phyloP scores from a whole-genome alignment of 805 yeast genomes.

The Hanseniaspora vineae region DNA sequence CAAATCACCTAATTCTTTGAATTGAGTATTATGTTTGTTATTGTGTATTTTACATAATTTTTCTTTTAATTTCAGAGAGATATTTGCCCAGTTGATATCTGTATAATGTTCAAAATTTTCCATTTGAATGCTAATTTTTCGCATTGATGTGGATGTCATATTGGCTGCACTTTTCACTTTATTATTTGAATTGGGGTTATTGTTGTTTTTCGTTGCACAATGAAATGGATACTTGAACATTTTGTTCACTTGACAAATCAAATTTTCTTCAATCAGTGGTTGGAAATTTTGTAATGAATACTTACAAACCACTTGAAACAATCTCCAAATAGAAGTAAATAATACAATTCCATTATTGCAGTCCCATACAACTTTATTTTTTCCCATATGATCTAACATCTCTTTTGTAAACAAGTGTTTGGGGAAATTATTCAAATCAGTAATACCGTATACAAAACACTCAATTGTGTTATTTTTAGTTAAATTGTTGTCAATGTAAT shows the following conservation, averaged over 20 bases:
- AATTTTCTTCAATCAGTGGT: too few relatives aligned
- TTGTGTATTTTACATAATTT: background rate
- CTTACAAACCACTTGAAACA: conserved; percentile 24
- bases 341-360: conserved; percentile 76
- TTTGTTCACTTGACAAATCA: background rate
- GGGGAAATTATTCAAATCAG: background rate
- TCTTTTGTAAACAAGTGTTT: background rate
- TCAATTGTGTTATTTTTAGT: background rate
- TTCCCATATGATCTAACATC: background rate
- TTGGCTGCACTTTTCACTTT: too few relatives aligned
- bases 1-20: background rate
- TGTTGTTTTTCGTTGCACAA: background rate
- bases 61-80: background rate
- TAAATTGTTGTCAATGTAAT: too few relatives aligned
- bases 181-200: background rate
- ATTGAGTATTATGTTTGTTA: background rate
- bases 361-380: conserved; percentile 48
- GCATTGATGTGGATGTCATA: background rate
- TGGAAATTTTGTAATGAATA: conserved; percentile 7
- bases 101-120: background rate
- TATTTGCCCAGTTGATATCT: background rate
- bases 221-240: background rate
- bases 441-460: background rate
- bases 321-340: conserved; percentile 78
- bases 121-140: background rate